These are phyloP conservation scores for Leucocoprinus leucothites DNA, from an alignment of 768 basidiomycete species.

Conservation along the genomic window DNA sequence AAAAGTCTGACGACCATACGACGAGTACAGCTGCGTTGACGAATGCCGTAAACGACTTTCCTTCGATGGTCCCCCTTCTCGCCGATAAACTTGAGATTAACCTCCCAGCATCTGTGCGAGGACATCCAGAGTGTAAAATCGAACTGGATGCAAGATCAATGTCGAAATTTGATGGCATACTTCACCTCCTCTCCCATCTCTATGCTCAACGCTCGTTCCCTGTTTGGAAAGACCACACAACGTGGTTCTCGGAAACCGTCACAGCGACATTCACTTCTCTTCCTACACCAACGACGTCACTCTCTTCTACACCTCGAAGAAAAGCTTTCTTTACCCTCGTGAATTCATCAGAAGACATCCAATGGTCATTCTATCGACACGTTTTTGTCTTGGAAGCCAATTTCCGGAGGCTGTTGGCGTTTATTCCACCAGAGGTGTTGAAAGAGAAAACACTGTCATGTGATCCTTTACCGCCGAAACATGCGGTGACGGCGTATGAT, in stretches of 20 bases:
- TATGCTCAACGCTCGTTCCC: slow-evolving; percentile 77
- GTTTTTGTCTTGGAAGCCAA: slow-evolving; percentile 68
- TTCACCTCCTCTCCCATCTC: slow-evolving; percentile 84
- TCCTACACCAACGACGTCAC: slow-evolving; percentile 19
- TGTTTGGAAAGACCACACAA: slow-evolving; percentile 76
- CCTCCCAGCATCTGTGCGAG: slow-evolving; percentile 54
- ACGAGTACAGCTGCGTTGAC: slow-evolving; percentile 66
- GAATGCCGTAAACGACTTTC: slow-evolving; percentile 75
- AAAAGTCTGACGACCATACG: slow-evolving; percentile 46
- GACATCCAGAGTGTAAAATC: slow-evolving; percentile 65
- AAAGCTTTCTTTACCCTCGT: slow-evolving; percentile 38
- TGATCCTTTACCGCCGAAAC: slow-evolving; percentile 82
- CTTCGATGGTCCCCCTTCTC: slow-evolving; percentile 75
- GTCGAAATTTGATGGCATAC: slow-evolving; percentile 38
- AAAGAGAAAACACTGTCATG: slow-evolving; percentile 62
- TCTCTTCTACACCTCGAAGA: slow-evolving; percentile 31
- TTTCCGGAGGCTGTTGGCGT: slow-evolving; percentile 59
- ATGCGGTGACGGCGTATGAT: slow-evolving; percentile 60
- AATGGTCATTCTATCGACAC: slow-evolving; percentile 68
- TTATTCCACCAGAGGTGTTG: slow-evolving; percentile 61
- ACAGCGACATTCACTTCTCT: slow-evolving; percentile 37
- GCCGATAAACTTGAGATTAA: slow-evolving; percentile 82
- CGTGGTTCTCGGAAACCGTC: slow-evolving; percentile 72
- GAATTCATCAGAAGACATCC: slow-evolving; percentile 30
- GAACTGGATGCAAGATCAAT: slow-evolving; percentile 63